Conservation (phyloP, 208 protist species). For the Crithidia mellificae region DNA sequence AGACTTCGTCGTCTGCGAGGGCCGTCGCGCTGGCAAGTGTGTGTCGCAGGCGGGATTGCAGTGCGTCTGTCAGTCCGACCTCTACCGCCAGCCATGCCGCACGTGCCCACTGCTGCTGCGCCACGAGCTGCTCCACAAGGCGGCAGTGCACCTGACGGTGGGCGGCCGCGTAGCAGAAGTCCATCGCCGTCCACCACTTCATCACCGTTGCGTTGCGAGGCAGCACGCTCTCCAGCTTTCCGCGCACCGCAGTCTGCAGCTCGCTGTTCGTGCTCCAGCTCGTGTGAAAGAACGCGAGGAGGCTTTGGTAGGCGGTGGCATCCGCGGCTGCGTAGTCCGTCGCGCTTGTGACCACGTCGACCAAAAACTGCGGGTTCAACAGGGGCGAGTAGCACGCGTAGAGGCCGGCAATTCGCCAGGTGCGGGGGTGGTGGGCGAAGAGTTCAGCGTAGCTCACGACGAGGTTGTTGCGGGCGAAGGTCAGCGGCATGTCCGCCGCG, state of each 20-base stretch:
- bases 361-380: constrained; percentile 56
- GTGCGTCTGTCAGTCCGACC: constrained; percentile 39
- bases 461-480: constrained; percentile 63
- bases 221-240: constrained; percentile 40
- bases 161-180: constrained; percentile 48
- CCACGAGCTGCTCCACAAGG: constrained; percentile 47
- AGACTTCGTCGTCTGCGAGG: constrained; percentile 43
- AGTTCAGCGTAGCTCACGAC: constrained; percentile 50
- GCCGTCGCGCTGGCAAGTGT: constrained; percentile 38
- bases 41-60: constrained; percentile 54
- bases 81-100: constrained; percentile 79
- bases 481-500: constrained; percentile 48
- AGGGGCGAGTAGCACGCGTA: constrained; percentile 79
- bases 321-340: constrained; percentile 44
- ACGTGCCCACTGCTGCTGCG: constrained; percentile 33
- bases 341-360: constrained; percentile 34
- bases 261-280: constrained; percentile 49
- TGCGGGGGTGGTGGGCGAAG: constrained; percentile 44
- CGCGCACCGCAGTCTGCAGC: constrained; percentile 48
- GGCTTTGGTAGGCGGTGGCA: constrained; percentile 34
- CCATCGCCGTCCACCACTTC: constrained; percentile 59
- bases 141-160: constrained; percentile 43
- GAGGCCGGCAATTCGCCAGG: constrained; percentile 62
- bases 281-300: constrained; percentile 52
- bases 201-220: constrained; percentile 47